Base-by-base conservation (phyloP, 2,329 filamentous ascomycete species). In the Xylaria sp. region DNA sequence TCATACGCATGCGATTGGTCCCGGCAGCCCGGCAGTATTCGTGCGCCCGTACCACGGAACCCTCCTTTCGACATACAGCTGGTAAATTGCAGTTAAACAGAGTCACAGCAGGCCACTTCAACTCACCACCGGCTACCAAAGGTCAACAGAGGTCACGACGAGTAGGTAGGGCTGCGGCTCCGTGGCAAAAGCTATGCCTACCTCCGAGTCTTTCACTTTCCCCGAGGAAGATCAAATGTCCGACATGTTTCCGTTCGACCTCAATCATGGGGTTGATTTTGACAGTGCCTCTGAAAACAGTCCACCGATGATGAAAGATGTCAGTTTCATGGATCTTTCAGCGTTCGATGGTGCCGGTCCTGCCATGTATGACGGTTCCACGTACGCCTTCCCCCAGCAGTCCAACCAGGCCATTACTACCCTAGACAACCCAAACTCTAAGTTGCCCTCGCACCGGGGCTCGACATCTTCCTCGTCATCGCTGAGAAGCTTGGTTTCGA, bases 211-310 rank as follows among this genome's bases (percentile, higher is more conserved):
- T 58, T 66, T 76, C 46, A 55, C 64, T 46, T 74, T 74, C 25
- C 68, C 58, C 46, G 73, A 71, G 34, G 68, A 70, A 37, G 77
- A 78, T 67, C 77, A 2, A 46, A n/a, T 79, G 63, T 63, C 80
- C 51, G 79, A 81, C 63, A 80, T 82, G 78, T 75, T 77, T 66
- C 69, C 67, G 51, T 76, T 70, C 67, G 74, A 78, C 34, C 73
- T 75, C 50, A 78, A 79, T 63, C 73, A 74, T 54, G 80, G 81
- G 65, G 79, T 82, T 63, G 80, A 81, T 62, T 79, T 81, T 54
- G 79, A 81, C 69, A 78, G 80, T 67, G 74, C 75, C 46, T 78
- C 79, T 55, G 70, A 79, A 54, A 66, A 79, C 50, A 68, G 72
- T 54, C 57, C 71, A 9, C 67, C 77, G 46, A 73, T 78, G 59